Evolutionary conservation across 2,329 filamentous ascomycete species (phyloP).

Genomic region (Xylariaceae sp.): DNA sequence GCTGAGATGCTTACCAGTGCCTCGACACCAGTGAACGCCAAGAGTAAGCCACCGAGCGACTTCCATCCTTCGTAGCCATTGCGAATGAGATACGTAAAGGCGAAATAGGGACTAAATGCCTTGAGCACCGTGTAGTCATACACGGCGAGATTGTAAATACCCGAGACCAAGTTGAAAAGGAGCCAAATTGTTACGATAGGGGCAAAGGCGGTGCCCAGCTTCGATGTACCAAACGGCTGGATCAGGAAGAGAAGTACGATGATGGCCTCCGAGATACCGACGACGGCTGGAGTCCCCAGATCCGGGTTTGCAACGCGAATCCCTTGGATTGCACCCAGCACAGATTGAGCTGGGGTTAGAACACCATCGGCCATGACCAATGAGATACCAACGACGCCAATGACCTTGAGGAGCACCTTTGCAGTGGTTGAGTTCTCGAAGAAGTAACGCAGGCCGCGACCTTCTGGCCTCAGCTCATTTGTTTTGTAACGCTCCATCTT

Average conservation of each 20-base stretch:
- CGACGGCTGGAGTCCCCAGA: constrained; percentile 1
- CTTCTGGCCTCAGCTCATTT: constrained; percentile 4
- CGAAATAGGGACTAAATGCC: constrained; percentile 9
- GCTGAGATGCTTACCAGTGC: background rate
- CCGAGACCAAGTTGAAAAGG: constrained; percentile 8
- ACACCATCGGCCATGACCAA: constrained; percentile 11
- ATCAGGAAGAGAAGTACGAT: background rate
- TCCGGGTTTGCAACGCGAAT: constrained; percentile 7
- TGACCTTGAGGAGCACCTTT: background rate
- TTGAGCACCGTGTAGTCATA: constrained; percentile 11
- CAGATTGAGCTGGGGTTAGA: constrained; percentile 10
- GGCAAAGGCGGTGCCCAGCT: constrained; percentile 2
- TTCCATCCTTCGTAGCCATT: constrained; percentile 11
- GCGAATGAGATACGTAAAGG: constrained; percentile 3
- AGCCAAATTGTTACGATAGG: constrained; percentile 6
- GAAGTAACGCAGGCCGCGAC: background rate
- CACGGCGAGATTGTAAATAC: constrained; percentile 9
- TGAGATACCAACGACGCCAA: constrained; percentile 10
- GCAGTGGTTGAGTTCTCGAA: background rate
- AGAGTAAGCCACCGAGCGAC: constrained; percentile 3
- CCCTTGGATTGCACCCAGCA: constrained; percentile 7
- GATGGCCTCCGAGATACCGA: constrained; percentile 6
- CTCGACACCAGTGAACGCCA: constrained; percentile 10
- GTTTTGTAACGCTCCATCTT: constrained; percentile 6
- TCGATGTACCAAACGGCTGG: constrained; percentile 8